These are phyloP conservation scores for Aspergillus nomiae DNA, from an alignment of 2,329 filamentous ascomycete species.

Conservation along the genomic window DNA sequence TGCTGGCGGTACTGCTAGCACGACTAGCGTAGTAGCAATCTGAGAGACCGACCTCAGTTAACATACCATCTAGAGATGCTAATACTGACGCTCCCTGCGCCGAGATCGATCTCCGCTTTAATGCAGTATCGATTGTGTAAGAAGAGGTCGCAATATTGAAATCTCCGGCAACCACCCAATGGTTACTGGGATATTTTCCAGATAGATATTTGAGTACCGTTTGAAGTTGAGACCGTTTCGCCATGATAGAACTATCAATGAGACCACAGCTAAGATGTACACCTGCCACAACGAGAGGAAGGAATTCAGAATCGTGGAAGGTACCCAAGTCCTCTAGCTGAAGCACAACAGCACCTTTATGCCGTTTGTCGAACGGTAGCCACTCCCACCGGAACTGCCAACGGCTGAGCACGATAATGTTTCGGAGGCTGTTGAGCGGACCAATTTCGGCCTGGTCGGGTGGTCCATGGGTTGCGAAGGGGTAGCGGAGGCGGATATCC, in stretches of 20 bases:
- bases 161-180: slow-evolving; percentile 11
- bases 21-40: slow-evolving; percentile 9
- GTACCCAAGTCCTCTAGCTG: not conserved
- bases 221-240: slow-evolving; percentile 10
- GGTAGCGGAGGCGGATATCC: slow-evolving; percentile 1
- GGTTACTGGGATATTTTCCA: not conserved
- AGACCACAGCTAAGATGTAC: slow-evolving; percentile 12
- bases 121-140: slow-evolving; percentile 7
- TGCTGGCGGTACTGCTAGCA: not conserved
- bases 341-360: slow-evolving; percentile 8
- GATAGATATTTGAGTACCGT: not conserved
- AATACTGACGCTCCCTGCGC: not conserved
- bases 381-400: slow-evolving; percentile 9
- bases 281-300: slow-evolving; percentile 3
- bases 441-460: slow-evolving; percentile 7
- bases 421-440: slow-evolving; percentile 9
- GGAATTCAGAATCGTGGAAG: not conserved
- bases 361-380: slow-evolving; percentile 11
- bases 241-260: slow-evolving; percentile 7
- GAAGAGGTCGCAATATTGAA: slow-evolving; percentile 12
- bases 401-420: slow-evolving; percentile 10
- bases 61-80: slow-evolving; percentile 7
- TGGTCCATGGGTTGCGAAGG: slow-evolving; percentile 9
- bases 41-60: not conserved
- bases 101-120: slow-evolving; percentile 11